Evolutionary conservation across 495 filamentous ascomycete genomes (phyloP), one percentile per base, ranked within the genome.

Genomic region (Penicillium simplicissimum): DNA sequence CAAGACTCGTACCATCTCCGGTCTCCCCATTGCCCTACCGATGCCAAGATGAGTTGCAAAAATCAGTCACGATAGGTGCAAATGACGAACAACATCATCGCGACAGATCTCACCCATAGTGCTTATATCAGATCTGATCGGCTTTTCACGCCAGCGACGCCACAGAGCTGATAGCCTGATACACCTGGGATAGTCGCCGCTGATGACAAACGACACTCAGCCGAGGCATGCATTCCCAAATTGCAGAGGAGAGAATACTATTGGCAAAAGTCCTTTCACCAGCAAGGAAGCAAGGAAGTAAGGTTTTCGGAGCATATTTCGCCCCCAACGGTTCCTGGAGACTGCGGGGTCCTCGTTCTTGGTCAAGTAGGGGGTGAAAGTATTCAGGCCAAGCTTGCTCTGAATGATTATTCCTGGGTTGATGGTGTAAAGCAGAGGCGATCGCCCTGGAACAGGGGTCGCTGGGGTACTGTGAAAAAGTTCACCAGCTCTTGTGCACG

Each of bases 101-200:
- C 28, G 10, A 6, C 53, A 7, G 53, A 49, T 49, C 53, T 21
- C 21, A 15, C 15, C 15, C 14, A 21, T 55, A 55, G 36, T 55
- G 53, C 53, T 55, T 37, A 55, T 55, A 55, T 55, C 36, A 42
- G 53, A 42, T 17, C 36, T 3, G 45, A 45, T 45, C 17, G 17
- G 40, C 36, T 17, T 8, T 48, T 7, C 19, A 25, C 23, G 23
- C 23, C 28, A 31, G 28, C 28, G 28, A 25, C 21, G 43, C 43
- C 43, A 47, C 43, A 17, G 15, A 17, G n/a, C 40, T 42, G 8
- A 19, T 42, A 14, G 8, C 6, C 40, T 42, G 8, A 19, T 42
- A 14, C n/a, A 8, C 21, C 21, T 25, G 10, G 9, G 43, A 47
- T 47, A 5, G 14, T 47, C 10, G 19, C 43, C 10, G 23, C 45